Base-by-base conservation (phyloP, 2,329 filamentous ascomycete genomes). In the Waltergamsia citrina region DNA sequence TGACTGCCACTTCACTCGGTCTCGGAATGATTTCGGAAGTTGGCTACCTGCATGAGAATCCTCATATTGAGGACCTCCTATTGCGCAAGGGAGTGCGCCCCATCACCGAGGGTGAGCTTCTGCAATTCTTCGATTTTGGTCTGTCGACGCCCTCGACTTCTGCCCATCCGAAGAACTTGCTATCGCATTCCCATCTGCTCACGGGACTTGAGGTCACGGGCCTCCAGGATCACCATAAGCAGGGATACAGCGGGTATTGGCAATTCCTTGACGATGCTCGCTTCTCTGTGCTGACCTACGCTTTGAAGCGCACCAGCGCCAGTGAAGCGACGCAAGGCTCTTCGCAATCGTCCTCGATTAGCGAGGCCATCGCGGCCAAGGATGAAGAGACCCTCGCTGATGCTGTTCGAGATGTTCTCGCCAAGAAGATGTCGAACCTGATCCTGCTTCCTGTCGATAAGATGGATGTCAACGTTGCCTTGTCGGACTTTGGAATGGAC, bases 401-500 rank as follows among this genome's bases (percentile, higher is more conserved):
- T 15, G 41, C 37, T 3, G 38, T 42, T 17, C 9, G 39, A 28
- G 29, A 32, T 4, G 22, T 40, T 10, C 32, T 42, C 15, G 29
- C 20, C 26, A 36, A 37, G 31, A 34, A 35, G 4, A 38, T 44
- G 21, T 39, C 36, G 14, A 49, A 44, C 32, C 18, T 52, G 30
- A 43, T 52, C 4, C 32, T 52, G 7, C 38, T 51, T 14, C 44
- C 41, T 4, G 10, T 38, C 1, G 54, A 53, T 5, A 34, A 52
- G 16, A 38, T 58, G 4, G 46, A 52, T 8, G 33, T 27, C 4
- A 26, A 34, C 14, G 47, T 45, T 32, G 35, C 52, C 7, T 38
- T 63, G 4, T 33, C 46, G 0, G 33, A 41, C 2, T 63, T 52
- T 37, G 59, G 60, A 6, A 41, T 64, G 12, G 59, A 63, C 38